A percentile compares a stretch with the other conserved stretches of the same genome.
phyloP scores from a whole-genome alignment of 208 protist genomes.

The Trypanosoma boissoni region DNA sequence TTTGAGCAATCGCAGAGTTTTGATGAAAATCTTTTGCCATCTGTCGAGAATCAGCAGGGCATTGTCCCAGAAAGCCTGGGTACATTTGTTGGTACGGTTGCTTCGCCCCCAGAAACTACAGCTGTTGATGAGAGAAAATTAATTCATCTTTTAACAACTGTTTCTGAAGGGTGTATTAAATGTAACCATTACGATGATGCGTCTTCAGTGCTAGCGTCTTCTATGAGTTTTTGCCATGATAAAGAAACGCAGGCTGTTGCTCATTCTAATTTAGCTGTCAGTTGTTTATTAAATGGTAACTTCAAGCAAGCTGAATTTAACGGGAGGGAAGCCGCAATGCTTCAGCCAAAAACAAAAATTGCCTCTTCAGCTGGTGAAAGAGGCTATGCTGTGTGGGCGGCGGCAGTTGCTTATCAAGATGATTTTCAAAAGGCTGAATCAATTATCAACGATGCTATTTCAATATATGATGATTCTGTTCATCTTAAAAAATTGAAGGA shows the following conservation, averaged over 20 bases:
- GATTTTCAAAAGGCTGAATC: conserved; percentile 55
- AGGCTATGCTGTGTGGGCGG: conserved; percentile 72
- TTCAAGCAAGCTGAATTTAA: conserved; percentile 81
- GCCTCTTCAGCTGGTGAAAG: conserved; percentile 18
- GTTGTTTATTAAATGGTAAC: conserved; percentile 50
- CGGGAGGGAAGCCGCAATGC: conserved; percentile 62
- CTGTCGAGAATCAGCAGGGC: conserved; percentile 11
- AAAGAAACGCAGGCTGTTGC: conserved; percentile 36
- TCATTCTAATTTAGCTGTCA: conserved; percentile 66
- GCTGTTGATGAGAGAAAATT: conserved; percentile 69
- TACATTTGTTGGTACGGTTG: conserved; percentile 38
- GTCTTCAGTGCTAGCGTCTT: conserved; percentile 36
- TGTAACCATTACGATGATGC: conserved; percentile 52
- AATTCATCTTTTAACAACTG: conserved; percentile 71
- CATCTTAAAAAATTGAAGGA: conserved; percentile 26
- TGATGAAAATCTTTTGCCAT: conserved; percentile 3
- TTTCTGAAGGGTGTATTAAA: conserved; percentile 63
- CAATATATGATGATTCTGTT: conserved; percentile 33
- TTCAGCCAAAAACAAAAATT: conserved; percentile 31
- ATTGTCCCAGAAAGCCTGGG: conserved; percentile 27
- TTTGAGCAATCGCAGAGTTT: conserved; percentile 28
- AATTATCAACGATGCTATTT: conserved; percentile 70
- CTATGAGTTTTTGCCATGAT: conserved; percentile 77
- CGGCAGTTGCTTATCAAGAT: conserved; percentile 78
- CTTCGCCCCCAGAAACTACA: conserved; percentile 45